Percentiles rank a stretch among this genome's conserved stretches.
Conservation (phyloP, 768 basidiomycete species). For the Saitozyma podzolica region DNA sequence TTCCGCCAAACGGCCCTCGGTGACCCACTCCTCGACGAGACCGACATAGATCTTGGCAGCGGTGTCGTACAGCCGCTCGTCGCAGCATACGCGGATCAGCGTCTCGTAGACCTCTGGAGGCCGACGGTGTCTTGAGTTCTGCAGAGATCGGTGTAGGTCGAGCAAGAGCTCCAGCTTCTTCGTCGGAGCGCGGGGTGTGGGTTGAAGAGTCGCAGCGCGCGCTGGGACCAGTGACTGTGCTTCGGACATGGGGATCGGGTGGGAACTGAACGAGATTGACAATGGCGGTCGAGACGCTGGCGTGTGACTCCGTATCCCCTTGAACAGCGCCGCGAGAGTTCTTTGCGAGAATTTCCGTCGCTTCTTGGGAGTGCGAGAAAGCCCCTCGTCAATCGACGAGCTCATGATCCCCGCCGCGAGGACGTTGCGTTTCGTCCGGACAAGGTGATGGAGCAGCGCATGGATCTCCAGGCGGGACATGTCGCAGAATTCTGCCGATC, state of each 20-base stretch:
- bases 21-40: slow-evolving; percentile 53
- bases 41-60: slow-evolving; percentile 51
- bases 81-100: slow-evolving; percentile 3
- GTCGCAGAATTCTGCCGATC: neutral
- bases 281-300: neutral
- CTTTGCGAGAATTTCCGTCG: neutral
- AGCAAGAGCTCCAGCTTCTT: neutral
- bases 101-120: slow-evolving; percentile 8
- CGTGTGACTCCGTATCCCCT: neutral
- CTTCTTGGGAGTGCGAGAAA: neutral
- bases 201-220: neutral
- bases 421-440: slow-evolving; percentile 2
- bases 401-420: slow-evolving; percentile 10
- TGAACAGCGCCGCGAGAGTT: slow-evolving; percentile 6
- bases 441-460: slow-evolving; percentile 10
- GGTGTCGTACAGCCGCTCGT: slow-evolving; percentile 22
- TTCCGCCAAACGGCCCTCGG: slow-evolving; percentile 48
- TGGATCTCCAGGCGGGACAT: slow-evolving; percentile 15
- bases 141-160: slow-evolving; percentile 5
- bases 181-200: neutral
- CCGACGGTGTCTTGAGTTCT: slow-evolving; percentile 10
- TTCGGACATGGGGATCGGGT: no score
- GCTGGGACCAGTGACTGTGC: neutral
- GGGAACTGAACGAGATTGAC: neutral
- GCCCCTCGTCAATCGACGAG: neutral